Evolutionary conservation across 2,329 filamentous ascomycete species (phyloP).

Genomic region (Fusarium sp.): DNA sequence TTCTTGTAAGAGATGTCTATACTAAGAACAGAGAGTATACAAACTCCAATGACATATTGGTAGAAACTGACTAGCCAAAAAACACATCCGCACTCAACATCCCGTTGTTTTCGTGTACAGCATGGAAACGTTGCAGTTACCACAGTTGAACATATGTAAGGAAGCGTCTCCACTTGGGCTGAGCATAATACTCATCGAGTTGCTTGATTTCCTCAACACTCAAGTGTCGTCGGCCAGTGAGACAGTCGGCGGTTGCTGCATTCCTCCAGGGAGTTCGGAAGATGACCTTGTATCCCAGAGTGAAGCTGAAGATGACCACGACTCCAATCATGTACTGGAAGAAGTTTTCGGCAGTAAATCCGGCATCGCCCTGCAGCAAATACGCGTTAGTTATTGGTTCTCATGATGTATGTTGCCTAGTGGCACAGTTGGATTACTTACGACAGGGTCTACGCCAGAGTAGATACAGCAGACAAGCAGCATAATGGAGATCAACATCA

Average conservation of each 20-base stretch:
- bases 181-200: constrained; percentile 30
- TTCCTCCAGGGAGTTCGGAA: constrained; percentile 36
- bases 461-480: constrained; percentile 24
- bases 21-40: neutral
- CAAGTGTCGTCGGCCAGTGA: constrained; percentile 28
- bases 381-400: neutral
- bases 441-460: constrained; percentile 12
- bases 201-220: constrained; percentile 32
- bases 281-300: constrained; percentile 33
- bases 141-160: constrained; percentile 37
- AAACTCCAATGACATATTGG: no score
- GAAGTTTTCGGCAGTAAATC: constrained; percentile 34
- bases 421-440: neutral
- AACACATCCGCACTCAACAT: neutral
- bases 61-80: neutral
- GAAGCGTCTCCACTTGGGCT: constrained; percentile 36
- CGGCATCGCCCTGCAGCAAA: neutral
- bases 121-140: neutral
- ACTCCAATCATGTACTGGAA: constrained; percentile 37
- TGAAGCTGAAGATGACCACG: constrained; percentile 36
- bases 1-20: neutral
- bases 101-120: neutral
- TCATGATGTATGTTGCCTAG: neutral
- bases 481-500: constrained; percentile 23
- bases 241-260: constrained; percentile 30